Evolutionary conservation across 768 basidiomycete genomes (phyloP), one percentile per base, ranked within the genome.

Genomic region (Termitomyces sp.): DNA sequence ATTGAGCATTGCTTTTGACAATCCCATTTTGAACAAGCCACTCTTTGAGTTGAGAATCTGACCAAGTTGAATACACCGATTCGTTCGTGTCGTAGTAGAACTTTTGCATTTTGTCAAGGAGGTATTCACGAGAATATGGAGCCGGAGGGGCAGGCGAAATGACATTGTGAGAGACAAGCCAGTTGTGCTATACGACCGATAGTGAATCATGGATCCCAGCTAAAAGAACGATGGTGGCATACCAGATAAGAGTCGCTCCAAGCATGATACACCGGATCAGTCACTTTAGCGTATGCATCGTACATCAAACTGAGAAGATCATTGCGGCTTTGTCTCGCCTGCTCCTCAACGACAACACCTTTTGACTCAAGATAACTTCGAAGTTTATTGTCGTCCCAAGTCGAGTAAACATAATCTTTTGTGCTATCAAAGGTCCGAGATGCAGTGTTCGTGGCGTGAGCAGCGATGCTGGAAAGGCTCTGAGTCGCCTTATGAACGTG

Each of bases 161-260:
- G 62, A 97, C 72, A 57, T 86, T 82, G 69, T 94, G 92, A 9
- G 80, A 71, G 14, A 91, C 74, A 46, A 97, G 87, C 94, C 95
- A 98, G 57, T 87, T 76, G 56, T 86, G 85, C 90, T 92, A 5
- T n/a, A 59, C 1, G 5, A 0, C 20, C 13, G 18, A 53, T 34
- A 16, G 50, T 12, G 24, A 51, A 59, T 36, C 46, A 12, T 14
- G 36, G 26, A 13, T 4, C 34, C 14, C 3, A 24, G 37, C 5
- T 9, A 8, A 10, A 37, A 62, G 26, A 36, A 32, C 22, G 51
- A 18, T 24, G n/a, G 2, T n/a, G 27, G 68, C 85, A 50, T 59
- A 90, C 89, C 51, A 94, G 83, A 68, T 91, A 90, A 3, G 84
- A 87, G 67, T 91, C 88, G 54, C 86, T 87, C 95, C 96, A 98